These are phyloP conservation scores for Byssoonygena ceratinophila DNA, from an alignment of 2,329 filamentous ascomycete species.

Conservation along the genomic window DNA sequence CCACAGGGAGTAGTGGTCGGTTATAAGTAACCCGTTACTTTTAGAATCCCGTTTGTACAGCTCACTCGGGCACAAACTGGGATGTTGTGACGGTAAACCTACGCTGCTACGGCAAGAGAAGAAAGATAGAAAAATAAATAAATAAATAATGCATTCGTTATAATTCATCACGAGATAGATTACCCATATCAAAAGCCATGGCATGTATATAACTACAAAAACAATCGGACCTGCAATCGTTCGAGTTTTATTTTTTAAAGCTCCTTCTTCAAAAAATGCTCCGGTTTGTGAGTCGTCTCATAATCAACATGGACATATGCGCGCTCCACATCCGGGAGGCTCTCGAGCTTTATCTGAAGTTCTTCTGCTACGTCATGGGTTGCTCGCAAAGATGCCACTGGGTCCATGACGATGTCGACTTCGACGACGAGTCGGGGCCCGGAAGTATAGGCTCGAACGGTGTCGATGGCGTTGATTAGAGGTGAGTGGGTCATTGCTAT, in stretches of 20 bases:
- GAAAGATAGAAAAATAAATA: no score
- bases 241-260: slow-evolving; percentile 29
- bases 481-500: slow-evolving; percentile 73
- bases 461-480: slow-evolving; percentile 76
- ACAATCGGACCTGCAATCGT: no score
- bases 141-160: neutral
- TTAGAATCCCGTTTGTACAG: neutral
- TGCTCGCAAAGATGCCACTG: slow-evolving; percentile 56
- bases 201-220: neutral
- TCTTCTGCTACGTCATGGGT: slow-evolving; percentile 92
- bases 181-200: neutral
- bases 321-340: slow-evolving; percentile 78
- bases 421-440: slow-evolving; percentile 85
- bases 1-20: no score
- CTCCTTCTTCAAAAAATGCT: slow-evolving; percentile 63
- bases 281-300: slow-evolving; percentile 88
- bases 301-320: slow-evolving; percentile 97
- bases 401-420: slow-evolving; percentile 91
- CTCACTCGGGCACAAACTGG: neutral
- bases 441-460: slow-evolving; percentile 84
- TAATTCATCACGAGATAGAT: neutral
- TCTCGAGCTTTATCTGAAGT: slow-evolving; percentile 88
- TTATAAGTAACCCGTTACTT: neutral
- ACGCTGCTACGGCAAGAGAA: neutral
- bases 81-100: neutral